Conservation (phyloP, 225 moss, liverwort and hornwort species). For the Climacium dendroides region DNA sequence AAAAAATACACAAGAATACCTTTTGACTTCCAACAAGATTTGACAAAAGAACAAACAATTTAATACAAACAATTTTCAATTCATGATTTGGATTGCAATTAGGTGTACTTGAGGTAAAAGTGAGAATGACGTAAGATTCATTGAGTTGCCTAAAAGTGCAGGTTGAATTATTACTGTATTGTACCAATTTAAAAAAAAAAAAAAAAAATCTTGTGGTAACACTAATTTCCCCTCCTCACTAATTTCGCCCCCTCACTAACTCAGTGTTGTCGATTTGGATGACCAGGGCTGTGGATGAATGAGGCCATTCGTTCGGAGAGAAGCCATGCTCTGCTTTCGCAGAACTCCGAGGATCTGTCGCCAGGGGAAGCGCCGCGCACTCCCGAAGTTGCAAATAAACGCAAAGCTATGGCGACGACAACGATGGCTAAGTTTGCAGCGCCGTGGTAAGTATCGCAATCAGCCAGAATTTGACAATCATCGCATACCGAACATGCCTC, state of each 20-base stretch:
- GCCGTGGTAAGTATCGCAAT: background rate
- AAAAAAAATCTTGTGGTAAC: background rate
- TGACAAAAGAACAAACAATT: background rate
- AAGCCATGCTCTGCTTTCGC: background rate
- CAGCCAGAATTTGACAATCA: background rate
- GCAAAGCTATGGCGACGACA: background rate
- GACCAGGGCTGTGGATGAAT: background rate
- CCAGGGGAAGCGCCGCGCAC: background rate
- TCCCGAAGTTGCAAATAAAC: background rate
- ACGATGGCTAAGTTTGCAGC: background rate
- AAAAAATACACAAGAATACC: rapidly evolving
- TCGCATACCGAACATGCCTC: background rate
- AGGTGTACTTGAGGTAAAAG: background rate
- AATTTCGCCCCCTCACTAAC: background rate
- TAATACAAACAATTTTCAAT: background rate
- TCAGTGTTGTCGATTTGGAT: background rate
- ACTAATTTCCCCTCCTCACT: background rate
- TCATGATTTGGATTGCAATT: background rate
- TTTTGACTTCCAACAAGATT: background rate
- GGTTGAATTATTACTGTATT: background rate
- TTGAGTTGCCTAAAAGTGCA: background rate
- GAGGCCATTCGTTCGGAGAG: background rate
- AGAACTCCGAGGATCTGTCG: background rate
- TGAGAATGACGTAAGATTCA: background rate
- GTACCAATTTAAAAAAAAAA: background rate